Conservation (phyloP, 2,329 filamentous ascomycete genomes). For the Trichophyton rubrum region DNA sequence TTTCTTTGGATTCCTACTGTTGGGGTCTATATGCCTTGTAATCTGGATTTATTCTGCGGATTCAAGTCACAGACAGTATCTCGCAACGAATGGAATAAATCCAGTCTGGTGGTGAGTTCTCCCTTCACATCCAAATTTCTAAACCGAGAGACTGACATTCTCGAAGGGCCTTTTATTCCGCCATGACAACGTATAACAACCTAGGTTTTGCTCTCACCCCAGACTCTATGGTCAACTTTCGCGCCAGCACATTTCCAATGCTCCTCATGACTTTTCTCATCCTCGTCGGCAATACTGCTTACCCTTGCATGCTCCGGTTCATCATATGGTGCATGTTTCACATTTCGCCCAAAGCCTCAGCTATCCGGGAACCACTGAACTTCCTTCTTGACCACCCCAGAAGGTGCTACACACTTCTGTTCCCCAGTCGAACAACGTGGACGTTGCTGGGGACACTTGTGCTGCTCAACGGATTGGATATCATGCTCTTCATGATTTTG, state of each 20-base stretch:
- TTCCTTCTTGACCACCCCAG: slow-evolving; percentile 53
- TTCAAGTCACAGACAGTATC: slow-evolving; percentile 30
- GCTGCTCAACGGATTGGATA: slow-evolving; percentile 43
- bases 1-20: slow-evolving; percentile 34
- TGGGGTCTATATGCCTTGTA: slow-evolving; percentile 39
- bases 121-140: slow-evolving; percentile 59
- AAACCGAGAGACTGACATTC: slow-evolving; percentile 58
- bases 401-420: slow-evolving; percentile 51
- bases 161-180: slow-evolving; percentile 37
- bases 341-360: slow-evolving; percentile 27
- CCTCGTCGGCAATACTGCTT: slow-evolving; percentile 33
- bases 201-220: slow-evolving; percentile 45
- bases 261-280: slow-evolving; percentile 30
- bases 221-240: slow-evolving; percentile 42
- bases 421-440: slow-evolving; percentile 49
- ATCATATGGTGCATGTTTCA: slow-evolving; percentile 46
- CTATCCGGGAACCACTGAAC: slow-evolving; percentile 30
- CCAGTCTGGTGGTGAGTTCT: slow-evolving; percentile 38
- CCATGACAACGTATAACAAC: slow-evolving; percentile 42
- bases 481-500: slow-evolving; percentile 42
- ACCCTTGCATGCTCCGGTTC: slow-evolving; percentile 44
- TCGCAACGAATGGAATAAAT: slow-evolving; percentile 29
- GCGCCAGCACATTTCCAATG: slow-evolving; percentile 31
- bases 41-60: slow-evolving; percentile 36
- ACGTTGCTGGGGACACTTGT: slow-evolving; percentile 41